Conservation (phyloP, 2,329 filamentous ascomycete genomes). For the Calonectria multiphialidica region DNA sequence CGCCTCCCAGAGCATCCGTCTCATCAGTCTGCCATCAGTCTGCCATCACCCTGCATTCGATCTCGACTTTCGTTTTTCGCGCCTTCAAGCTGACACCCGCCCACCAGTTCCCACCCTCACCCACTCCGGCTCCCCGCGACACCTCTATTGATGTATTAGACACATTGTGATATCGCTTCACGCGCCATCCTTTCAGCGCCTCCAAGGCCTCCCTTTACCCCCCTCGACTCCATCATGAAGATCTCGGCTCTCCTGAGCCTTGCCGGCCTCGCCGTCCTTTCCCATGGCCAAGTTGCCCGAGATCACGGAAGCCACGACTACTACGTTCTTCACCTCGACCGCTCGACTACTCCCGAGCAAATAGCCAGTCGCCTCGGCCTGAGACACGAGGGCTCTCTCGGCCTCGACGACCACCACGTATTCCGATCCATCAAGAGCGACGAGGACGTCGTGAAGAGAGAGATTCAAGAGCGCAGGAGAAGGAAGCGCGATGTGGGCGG, state of each 20-base stretch:
- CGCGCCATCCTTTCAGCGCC: conserved; percentile 35
- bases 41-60: conserved; percentile 15
- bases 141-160: conserved; percentile 41
- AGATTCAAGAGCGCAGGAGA: conserved; percentile 66
- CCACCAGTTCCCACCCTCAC: conserved; percentile 13
- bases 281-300: conserved; percentile 67
- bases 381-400: conserved; percentile 83
- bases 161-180: conserved; percentile 21
- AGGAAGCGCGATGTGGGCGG: conserved; percentile 70
- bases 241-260: conserved; percentile 65
- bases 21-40: too few species aligned
- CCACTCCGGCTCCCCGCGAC: conserved; percentile 20
- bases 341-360: conserved; percentile 72
- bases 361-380: conserved; percentile 82
- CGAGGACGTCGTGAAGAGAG: conserved; percentile 69
- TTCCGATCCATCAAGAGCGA: conserved; percentile 79
- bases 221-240: conserved; percentile 58
- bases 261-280: conserved; percentile 62
- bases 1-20: conserved; percentile 21
- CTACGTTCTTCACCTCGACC: conserved; percentile 88
- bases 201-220: conserved; percentile 28
- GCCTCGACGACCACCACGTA: conserved; percentile 84
- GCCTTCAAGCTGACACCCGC: conserved; percentile 19
- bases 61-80: neutral
- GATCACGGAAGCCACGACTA: conserved; percentile 89